Conservation (phyloP, 768 basidiomycete species). For the Lentinula raphanica region DNA sequence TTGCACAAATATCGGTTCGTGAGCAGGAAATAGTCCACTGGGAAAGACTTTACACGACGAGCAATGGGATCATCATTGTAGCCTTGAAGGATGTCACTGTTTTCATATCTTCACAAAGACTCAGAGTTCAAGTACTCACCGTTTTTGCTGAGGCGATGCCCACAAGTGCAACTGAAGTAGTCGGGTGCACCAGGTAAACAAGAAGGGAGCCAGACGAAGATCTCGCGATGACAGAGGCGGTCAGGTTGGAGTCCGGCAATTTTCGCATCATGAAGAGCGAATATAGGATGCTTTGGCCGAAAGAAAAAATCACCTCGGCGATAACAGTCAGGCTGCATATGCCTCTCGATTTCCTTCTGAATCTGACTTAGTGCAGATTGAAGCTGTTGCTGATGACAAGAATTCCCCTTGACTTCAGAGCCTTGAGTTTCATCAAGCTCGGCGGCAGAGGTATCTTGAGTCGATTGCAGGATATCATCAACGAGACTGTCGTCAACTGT, state of each 20-base stretch:
- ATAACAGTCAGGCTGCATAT: slow-evolving; percentile 8
- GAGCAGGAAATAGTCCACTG: slow-evolving; percentile 9
- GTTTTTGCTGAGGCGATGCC: slow-evolving; percentile 5
- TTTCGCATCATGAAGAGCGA: slow-evolving; percentile 7
- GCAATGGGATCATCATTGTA: slow-evolving; percentile 13
- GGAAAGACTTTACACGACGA: slow-evolving; percentile 2
- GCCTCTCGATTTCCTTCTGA: slow-evolving; percentile 2
- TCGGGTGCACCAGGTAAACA: slow-evolving; percentile 10
- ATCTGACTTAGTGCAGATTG: not conserved
- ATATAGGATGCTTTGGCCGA: slow-evolving; percentile 10
- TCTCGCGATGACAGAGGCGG: slow-evolving; percentile 5
- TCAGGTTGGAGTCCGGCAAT: slow-evolving; percentile 4
- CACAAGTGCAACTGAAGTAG: slow-evolving; percentile 10
- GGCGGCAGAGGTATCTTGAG: not conserved
- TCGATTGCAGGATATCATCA: not conserved
- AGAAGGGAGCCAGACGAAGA: slow-evolving; percentile 14
- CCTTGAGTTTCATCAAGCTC: not conserved
- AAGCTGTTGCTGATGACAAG: slow-evolving; percentile 6
- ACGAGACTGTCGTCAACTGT: not conserved
- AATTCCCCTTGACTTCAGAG: not conserved
- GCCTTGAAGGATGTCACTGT: slow-evolving; percentile 1
- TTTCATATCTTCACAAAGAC: too few species aligned
- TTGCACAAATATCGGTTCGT: slow-evolving; percentile 12
- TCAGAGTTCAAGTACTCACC: not conserved
- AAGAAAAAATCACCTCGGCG: slow-evolving; percentile 2